A percentile compares a stretch with the other conserved stretches of the same genome.
Conservation (phyloP, 2,329 filamentous ascomycete species). For the Lasiodiplodia sp. region DNA sequence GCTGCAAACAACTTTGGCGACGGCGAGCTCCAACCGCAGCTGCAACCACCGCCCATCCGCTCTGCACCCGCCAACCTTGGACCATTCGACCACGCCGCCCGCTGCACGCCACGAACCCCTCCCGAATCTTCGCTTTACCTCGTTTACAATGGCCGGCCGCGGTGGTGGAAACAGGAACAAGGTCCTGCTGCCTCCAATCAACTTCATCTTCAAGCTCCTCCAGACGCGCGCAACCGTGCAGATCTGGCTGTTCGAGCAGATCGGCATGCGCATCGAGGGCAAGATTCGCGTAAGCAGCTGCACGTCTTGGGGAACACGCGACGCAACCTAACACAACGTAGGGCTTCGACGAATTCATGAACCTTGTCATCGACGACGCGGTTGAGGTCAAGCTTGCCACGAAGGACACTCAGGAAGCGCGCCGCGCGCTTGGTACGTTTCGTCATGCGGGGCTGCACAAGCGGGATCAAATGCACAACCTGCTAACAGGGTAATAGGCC, state of each 20-base stretch:
- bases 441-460: neutral
- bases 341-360: constrained; percentile 99
- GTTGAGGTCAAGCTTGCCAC: constrained; percentile 87
- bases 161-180: constrained; percentile 62
- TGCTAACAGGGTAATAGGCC: constrained; percentile 61
- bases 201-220: constrained; percentile 93
- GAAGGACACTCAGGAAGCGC: constrained; percentile 78
- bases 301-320: neutral
- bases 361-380: constrained; percentile 93
- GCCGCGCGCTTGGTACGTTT: constrained; percentile 76
- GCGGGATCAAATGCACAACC: neutral
- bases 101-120: neutral
- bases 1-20: constrained; percentile 25
- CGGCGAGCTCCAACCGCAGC: constrained; percentile 15
- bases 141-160: constrained; percentile 60
- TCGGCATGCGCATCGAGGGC: constrained; percentile 91
- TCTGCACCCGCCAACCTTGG: neutral
- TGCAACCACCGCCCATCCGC: constrained; percentile 2
- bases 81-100: neutral
- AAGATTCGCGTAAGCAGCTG: constrained; percentile 77
- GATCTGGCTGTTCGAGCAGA: constrained; percentile 97
- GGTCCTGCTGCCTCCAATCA: constrained; percentile 78
- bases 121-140: neutral
- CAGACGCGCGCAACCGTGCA: constrained; percentile 84
- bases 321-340: constrained; percentile 47